Base-by-base conservation (phyloP, 331 rosid genomes). In the Saraca asoca region DNA sequence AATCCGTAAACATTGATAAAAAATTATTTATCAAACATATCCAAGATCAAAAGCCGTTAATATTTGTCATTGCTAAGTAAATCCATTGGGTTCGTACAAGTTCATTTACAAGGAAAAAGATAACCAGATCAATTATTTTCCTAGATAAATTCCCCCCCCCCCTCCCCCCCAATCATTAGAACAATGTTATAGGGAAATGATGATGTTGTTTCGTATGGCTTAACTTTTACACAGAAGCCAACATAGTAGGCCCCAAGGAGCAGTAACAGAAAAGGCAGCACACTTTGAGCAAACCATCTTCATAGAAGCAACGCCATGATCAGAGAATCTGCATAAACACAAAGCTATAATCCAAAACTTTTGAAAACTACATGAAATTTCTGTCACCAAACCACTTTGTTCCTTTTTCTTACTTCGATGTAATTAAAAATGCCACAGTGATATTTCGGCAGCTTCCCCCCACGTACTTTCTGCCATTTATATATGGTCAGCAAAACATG, bases 291-390 rank as follows among this genome's bases (percentile, higher is more conserved):
- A 70, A 52, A 31, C 64, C 59, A 16, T 67, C 48, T 66, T 62
- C 64, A 62, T 54, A 71, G 77, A 70, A 80, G 56, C 69, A 73
- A 49, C 81, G 50, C 52, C 16, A 44, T 44, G 52, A 71, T 56
- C 6, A 46, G 20, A 44, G 71, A 79, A 53, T 37, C 44, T 53
- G 9, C 19, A 20, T 8, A 58, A 53, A 44, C 67, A 65, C 64
- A 64, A 19, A 75, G 72, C 31, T 75, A 57, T 1, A 66, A 35
- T 71, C 78, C 81, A 75, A n/a, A 75, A 66, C 65, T 20, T 56
- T 24, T 19, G 74, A 67, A 53, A 75, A 66, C 65, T 66, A 61
- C 51, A 34, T 75, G 81, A 80, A 80, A 72, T 80, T 80, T 80
- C 81, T 66, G 20, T 20, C 52, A 54, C 45, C 37, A 24, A 46